Conservation (phyloP, 164 flowering plant species). For the Dillenia turbinata region DNA sequence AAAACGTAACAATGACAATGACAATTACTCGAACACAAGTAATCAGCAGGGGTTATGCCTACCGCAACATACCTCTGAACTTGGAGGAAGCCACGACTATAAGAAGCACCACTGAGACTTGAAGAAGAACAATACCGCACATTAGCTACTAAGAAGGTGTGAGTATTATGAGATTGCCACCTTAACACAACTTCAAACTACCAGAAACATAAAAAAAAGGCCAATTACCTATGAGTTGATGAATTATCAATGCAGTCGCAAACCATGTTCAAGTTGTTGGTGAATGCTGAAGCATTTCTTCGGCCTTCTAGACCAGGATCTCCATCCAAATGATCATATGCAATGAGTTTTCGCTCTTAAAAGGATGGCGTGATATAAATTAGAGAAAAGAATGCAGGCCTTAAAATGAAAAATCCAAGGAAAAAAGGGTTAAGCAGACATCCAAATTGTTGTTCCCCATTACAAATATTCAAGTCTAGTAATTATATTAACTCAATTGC, state of each 20-base stretch:
- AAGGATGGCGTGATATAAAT: too few species aligned
- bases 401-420: too few species aligned
- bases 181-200: conserved; percentile 1
- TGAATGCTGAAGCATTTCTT: conserved; percentile 59
- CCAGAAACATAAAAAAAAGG: conserved; percentile 3
- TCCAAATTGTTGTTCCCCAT: too few species aligned
- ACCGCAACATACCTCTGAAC: conserved; percentile 84
- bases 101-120: conserved; percentile 96
- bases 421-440: too few species aligned
- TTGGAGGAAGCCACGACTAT: conserved; percentile 92
- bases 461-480: too few species aligned
- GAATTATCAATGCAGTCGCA: conserved; percentile 91
- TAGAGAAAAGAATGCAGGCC: too few species aligned
- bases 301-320: conserved; percentile 98
- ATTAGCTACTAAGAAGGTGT: conserved; percentile 16
- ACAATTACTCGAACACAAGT: too few species aligned
- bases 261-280: conserved; percentile 86
- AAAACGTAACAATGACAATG: too few species aligned
- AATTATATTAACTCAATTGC: too few species aligned
- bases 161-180: conserved; percentile 7
- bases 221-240: conserved; percentile 82
- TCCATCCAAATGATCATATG: conserved; percentile 97
- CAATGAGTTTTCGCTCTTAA: conserved; percentile 86
- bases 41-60: too few species aligned
- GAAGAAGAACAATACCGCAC: conserved; percentile 91